A percentile compares a stretch with the other conserved stretches of the same genome.
Evolutionary conservation across 352 stramenopile genomes (phyloP).

Genomic region (Phytophthora cryptogea): DNA sequence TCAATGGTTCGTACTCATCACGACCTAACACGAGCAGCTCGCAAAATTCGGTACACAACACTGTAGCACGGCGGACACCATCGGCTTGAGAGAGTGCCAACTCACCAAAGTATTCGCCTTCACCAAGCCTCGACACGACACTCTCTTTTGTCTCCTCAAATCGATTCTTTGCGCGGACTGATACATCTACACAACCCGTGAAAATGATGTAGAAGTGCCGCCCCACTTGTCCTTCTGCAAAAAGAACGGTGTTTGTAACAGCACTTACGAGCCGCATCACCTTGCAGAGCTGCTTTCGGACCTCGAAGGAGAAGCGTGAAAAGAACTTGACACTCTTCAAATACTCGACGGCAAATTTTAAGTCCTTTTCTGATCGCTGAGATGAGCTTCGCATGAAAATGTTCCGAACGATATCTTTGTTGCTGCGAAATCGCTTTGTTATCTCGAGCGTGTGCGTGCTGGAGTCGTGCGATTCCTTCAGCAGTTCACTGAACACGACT

Average conservation of each 20-base stretch:
- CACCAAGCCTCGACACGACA: constrained; percentile 63
- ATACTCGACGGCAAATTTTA: constrained; percentile 88
- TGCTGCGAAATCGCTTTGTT: constrained; percentile 78
- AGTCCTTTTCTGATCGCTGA: constrained; percentile 80
- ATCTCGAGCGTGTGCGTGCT: constrained; percentile 58
- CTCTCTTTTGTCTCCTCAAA: constrained; percentile 72
- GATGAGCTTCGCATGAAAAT: constrained; percentile 76
- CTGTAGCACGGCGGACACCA: constrained; percentile 71
- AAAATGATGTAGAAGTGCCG: constrained; percentile 89
- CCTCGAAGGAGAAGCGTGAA: constrained; percentile 83
- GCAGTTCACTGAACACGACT: constrained; percentile 64
- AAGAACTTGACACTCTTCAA: constrained; percentile 90
- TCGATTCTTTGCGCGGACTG: constrained; percentile 68
- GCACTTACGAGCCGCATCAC: constrained; percentile 79
- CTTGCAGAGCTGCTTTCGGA: constrained; percentile 85
- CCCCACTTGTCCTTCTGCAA: constrained; percentile 78
- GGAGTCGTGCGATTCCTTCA: constrained; percentile 64
- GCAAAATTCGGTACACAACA: constrained; percentile 72
- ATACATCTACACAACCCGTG: constrained; percentile 70
- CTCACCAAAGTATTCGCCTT: constrained; percentile 84
- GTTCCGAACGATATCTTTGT: constrained; percentile 88
- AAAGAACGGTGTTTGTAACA: constrained; percentile 81
- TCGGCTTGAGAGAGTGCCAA: constrained; percentile 70
- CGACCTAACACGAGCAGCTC: constrained; percentile 75
- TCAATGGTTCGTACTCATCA: constrained; percentile 83